These are phyloP conservation scores for Sordariomycetes sp. DNA, from an alignment of 2,329 filamentous ascomycete genomes.

Conservation along the genomic window DNA sequence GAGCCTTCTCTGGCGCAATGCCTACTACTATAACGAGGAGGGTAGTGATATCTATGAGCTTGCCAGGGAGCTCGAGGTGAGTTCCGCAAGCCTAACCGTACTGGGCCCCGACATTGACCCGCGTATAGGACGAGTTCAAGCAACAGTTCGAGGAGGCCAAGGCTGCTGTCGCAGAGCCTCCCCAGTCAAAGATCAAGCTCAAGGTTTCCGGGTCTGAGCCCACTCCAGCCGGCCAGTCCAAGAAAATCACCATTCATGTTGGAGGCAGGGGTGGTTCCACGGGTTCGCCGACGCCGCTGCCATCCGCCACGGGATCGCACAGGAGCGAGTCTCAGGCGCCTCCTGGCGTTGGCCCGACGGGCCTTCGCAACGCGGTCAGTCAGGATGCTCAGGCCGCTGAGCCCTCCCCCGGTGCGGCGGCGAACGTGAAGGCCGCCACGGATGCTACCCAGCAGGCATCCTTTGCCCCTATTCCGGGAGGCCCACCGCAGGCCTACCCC, in stretches of 20 bases:
- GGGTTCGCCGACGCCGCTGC: slow-evolving; percentile 10
- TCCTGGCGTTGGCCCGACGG: background rate
- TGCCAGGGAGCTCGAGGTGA: slow-evolving; percentile 69
- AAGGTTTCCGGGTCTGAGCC: slow-evolving; percentile 48
- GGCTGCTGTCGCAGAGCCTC: slow-evolving; percentile 59
- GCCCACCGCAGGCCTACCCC: slow-evolving; percentile 1
- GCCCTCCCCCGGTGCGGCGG: slow-evolving; percentile 33
- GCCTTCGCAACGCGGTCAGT: slow-evolving; percentile 8
- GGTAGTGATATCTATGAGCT: slow-evolving; percentile 73
- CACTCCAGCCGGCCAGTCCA: slow-evolving; percentile 27
- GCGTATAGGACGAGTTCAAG: slow-evolving; percentile 54
- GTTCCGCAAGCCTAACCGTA: background rate
- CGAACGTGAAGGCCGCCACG: slow-evolving; percentile 14
- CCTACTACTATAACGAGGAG: slow-evolving; percentile 84
- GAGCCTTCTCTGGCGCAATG: slow-evolving; percentile 78
- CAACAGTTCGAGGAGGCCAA: slow-evolving; percentile 62
- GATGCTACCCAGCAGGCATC: slow-evolving; percentile 26
- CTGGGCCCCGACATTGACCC: background rate
- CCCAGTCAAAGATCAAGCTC: slow-evolving; percentile 69
- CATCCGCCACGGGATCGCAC: slow-evolving; percentile 19
- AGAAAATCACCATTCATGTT: slow-evolving; percentile 64
- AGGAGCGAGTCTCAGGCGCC: background rate
- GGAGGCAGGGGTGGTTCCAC: slow-evolving; percentile 45
- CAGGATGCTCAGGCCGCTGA: slow-evolving; percentile 31
- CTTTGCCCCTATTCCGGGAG: slow-evolving; percentile 1